phyloP scores from a whole-genome alignment of 2,329 filamentous ascomycete species.

The Pyrenophora tritici-repentis region DNA sequence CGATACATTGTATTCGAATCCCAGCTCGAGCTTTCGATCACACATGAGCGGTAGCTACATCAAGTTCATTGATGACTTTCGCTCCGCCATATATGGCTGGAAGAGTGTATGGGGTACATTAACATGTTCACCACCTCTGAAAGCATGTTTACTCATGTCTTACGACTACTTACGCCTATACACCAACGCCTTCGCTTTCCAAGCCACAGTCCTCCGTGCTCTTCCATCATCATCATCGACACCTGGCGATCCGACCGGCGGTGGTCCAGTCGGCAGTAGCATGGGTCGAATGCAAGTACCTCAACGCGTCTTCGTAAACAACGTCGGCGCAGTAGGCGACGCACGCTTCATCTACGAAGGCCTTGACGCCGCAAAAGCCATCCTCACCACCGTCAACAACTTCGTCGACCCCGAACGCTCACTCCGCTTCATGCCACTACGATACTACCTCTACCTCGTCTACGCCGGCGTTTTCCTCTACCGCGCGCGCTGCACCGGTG shows the following conservation, averaged over 20 bases:
- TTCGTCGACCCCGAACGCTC: conserved; percentile 55
- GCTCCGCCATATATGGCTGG: conserved; percentile 70
- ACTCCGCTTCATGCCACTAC: conserved; percentile 55
- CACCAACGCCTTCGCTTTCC: conserved; percentile 76
- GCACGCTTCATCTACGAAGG: conserved; percentile 58
- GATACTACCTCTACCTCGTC: conserved; percentile 56
- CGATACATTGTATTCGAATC: conserved; percentile 73
- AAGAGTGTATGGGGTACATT: conserved; percentile 71
- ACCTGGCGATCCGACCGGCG: conserved; percentile 11
- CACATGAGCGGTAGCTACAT: conserved; percentile 75
- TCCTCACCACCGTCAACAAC: conserved; percentile 57
- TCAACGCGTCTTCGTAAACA: conserved; percentile 55
- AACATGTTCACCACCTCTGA: conserved; percentile 68
- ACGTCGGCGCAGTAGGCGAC: conserved; percentile 55
- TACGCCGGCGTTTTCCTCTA: conserved; percentile 57
- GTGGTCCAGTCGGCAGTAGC: neutral
- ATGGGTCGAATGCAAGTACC: conserved; percentile 41
- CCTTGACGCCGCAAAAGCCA: conserved; percentile 55
- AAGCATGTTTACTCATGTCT: conserved; percentile 69
- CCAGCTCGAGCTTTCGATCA: conserved; percentile 69
- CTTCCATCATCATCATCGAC: conserved; percentile 39
- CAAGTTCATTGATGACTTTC: conserved; percentile 76
- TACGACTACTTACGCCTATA: conserved; percentile 76
- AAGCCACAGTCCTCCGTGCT: conserved; percentile 64
- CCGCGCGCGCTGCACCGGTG: conserved; percentile 54